Base-by-base conservation (phyloP, 2,329 filamentous ascomycete species). In the Microdochium paspali region DNA sequence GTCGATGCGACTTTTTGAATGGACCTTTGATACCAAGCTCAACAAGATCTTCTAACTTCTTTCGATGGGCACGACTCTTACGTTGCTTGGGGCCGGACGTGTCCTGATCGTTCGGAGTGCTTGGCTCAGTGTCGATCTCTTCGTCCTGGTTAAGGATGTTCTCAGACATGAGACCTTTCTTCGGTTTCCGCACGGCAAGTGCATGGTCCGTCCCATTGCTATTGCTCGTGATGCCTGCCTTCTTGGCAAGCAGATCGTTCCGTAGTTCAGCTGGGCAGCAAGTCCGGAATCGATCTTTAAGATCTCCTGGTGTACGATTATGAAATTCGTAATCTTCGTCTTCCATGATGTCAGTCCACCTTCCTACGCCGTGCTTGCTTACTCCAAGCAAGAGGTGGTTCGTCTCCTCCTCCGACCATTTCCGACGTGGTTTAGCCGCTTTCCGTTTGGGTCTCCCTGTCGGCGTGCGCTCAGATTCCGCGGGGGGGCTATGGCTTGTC, bases 261-360 rank as follows among this genome's bases (percentile, higher is more conserved):
- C 76, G 72, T 31, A 84, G 67, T 58, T 84, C 80, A 28, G 73
- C 72, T 0, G 80, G 80, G 51, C 80, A 84, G 57, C 80, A 84
- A 3, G 80, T 84, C 45, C 80, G 72, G 56, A 84, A 84, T 12
- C 81, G 71, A 59, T 84, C 80, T 58, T 84, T 84, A 45, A 84
- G 60, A 56, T 84, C 80, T 9, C 78, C 78, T 3, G 79, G 77
- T 2, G 75, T 77, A 49, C 81, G 73, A 15, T 71, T 72, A 54
- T 82, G 79, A 64, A 84, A 84, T 10, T 61, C 69, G 57, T 81
- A 84, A 39, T 73, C 73, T 0, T 72, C 62, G 50, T 84, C 81
- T 45, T 81, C 77, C 23, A 84, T 63, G 26, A 84, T 84, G 48
- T 70, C 76, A 9, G 77, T 82, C 80, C 80, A 84, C 54, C 77